Evolutionary conservation across 768 basidiomycete species (phyloP).

Genomic region (Gloeopeniophorella convolvens): DNA sequence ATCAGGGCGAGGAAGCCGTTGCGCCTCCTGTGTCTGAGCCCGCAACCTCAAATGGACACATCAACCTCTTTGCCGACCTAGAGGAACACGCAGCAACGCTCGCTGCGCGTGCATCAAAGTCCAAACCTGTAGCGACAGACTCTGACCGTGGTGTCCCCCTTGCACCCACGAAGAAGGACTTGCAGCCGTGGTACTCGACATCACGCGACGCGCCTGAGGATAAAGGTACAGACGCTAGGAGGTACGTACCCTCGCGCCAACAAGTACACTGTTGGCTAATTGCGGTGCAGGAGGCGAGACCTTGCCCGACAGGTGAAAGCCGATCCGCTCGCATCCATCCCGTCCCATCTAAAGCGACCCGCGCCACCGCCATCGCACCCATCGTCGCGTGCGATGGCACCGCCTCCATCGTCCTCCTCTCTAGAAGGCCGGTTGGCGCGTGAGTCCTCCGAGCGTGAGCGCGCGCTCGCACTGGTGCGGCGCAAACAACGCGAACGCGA

Average conservation of each 20-base stretch:
- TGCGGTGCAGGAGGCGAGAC: constrained; percentile 48
- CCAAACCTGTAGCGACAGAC: constrained; percentile 30
- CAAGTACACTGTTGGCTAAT: not conserved
- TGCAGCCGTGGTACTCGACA: constrained; percentile 70
- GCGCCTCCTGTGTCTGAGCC: constrained; percentile 11
- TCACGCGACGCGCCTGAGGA: constrained; percentile 16
- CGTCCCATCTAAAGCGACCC: constrained; percentile 50
- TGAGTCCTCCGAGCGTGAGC: constrained; percentile 68
- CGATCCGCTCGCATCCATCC: constrained; percentile 73
- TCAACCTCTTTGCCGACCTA: constrained; percentile 81
- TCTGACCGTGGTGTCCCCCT: constrained; percentile 68
- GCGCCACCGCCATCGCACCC: too few species aligned
- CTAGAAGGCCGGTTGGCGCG: constrained; percentile 56
- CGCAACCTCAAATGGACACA: constrained; percentile 52
- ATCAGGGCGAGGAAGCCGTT: constrained; percentile 19
- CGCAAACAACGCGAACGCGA: constrained; percentile 58
- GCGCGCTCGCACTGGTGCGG: constrained; percentile 64
- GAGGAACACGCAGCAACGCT: constrained; percentile 50
- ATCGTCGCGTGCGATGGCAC: too few species aligned
- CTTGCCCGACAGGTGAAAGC: constrained; percentile 52
- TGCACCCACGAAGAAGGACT: constrained; percentile 69
- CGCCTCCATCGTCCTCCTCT: constrained; percentile 19
- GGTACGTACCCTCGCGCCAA: constrained; percentile 16
- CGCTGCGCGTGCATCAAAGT: constrained; percentile 42
- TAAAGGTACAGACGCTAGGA: constrained; percentile 23